phyloP scores from a whole-genome alignment of 2,329 filamentous ascomycete genomes.

The Coniochaeta hoffmannii region DNA sequence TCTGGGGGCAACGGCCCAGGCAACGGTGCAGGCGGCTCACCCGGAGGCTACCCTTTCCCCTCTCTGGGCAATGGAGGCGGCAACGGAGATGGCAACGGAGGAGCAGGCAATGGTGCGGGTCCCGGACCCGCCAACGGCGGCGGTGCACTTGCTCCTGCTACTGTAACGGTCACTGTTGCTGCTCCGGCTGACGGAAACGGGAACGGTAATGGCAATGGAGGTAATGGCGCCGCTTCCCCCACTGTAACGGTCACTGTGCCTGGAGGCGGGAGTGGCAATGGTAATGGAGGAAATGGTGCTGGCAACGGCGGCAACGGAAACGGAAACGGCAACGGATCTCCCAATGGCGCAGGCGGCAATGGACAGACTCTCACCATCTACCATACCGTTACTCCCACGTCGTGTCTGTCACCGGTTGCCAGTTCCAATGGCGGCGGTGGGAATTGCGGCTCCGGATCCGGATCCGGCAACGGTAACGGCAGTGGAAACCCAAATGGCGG shows the following conservation, averaged over 20 bases:
- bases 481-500: background rate
- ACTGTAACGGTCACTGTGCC: background rate
- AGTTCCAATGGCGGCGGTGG: background rate
- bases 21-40: background rate
- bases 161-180: slow-evolving; percentile 2
- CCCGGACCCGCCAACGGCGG: background rate
- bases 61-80: background rate
- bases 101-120: background rate
- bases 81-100: background rate
- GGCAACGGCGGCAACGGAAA: slow-evolving; percentile 2
- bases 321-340: slow-evolving; percentile 1
- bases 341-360: background rate
- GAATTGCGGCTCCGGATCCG: background rate
- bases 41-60: background rate
- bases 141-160: background rate
- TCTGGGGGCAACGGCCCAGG: background rate
- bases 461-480: background rate
- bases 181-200: background rate
- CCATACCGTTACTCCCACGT: background rate
- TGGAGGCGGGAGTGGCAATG: background rate
- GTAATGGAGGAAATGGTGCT: slow-evolving; percentile 2
- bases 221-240: no score
- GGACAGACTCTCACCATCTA: background rate
- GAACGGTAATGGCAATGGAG: background rate
- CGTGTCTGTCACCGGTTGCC: background rate